phyloP scores from a whole-genome alignment of 495 filamentous ascomycete species.

The Cetradonia linearis region DNA sequence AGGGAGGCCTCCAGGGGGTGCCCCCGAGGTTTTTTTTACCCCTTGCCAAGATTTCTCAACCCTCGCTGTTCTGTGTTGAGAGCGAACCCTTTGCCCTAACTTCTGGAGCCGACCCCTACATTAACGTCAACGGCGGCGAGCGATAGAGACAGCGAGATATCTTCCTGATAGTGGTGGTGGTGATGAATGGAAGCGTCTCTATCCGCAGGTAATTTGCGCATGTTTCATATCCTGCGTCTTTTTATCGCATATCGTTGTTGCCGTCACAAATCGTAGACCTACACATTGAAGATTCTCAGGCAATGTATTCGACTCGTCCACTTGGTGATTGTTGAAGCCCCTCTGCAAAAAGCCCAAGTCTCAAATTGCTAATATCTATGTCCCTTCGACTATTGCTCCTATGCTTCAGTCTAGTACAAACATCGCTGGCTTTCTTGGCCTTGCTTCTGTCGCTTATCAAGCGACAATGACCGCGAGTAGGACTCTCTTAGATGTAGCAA shows the following conservation, averaged over 20 bases:
- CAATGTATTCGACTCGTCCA: not conserved
- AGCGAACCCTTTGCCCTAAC: too few species aligned
- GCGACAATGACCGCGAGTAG: not conserved
- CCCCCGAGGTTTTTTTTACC: too few species aligned
- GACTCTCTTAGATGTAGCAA: not conserved
- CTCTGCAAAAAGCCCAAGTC: not conserved
- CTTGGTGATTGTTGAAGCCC: not conserved
- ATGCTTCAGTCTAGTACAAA: not conserved
- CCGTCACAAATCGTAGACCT: not conserved
- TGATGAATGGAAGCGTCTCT: too few species aligned
- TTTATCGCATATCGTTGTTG: constrained; percentile 1
- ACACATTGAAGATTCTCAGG: not conserved
- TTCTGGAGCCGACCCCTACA: too few species aligned
- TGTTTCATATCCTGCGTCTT: not conserved
- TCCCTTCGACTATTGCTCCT: not conserved
- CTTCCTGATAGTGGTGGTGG: too few species aligned
- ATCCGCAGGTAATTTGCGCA: not conserved
- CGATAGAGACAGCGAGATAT: too few species aligned
- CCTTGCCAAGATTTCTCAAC: too few species aligned
- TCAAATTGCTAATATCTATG: not conserved
- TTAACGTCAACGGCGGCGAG: too few species aligned
- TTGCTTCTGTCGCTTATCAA: not conserved
- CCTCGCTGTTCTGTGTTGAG: too few species aligned
- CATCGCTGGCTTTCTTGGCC: not conserved
- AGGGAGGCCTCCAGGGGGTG: too few species aligned